phyloP scores from a whole-genome alignment of 2,329 filamentous ascomycete genomes.

The Pseudocercospora macadamiae region DNA sequence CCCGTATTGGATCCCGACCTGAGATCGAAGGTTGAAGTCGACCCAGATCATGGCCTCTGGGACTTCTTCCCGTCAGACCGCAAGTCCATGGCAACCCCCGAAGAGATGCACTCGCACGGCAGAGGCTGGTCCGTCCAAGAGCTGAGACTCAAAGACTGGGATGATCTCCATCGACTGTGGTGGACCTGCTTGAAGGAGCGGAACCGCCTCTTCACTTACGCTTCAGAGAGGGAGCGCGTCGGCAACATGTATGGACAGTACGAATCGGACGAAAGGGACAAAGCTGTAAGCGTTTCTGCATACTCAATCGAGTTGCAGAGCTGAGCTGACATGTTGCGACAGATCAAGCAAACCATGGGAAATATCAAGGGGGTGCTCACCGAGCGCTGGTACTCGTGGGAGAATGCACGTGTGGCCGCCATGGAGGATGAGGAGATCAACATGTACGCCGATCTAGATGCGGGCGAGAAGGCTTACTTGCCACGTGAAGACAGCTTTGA shows the following conservation, averaged over 20 bases:
- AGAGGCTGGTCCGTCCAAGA: constrained; percentile 84
- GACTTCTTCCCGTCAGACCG: constrained; percentile 80
- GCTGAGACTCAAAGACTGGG: constrained; percentile 86
- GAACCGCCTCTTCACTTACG: constrained; percentile 83
- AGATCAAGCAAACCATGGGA: constrained; percentile 79
- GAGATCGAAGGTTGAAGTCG: constrained; percentile 59
- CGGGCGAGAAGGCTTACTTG: constrained; percentile 35
- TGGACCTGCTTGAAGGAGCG: constrained; percentile 91
- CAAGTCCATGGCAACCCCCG: constrained; percentile 70
- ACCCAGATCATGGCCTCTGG: constrained; percentile 85
- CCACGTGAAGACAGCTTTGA: constrained; percentile 18
- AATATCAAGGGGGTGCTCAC: constrained; percentile 83
- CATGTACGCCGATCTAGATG: constrained; percentile 47
- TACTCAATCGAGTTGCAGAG: neutral
- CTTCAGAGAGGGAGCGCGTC: constrained; percentile 67
- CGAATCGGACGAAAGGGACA: constrained; percentile 67
- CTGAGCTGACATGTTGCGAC: constrained; percentile 15
- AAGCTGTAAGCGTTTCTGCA: constrained; percentile 59
- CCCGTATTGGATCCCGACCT: constrained; percentile 65
- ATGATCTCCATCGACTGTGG: constrained; percentile 89
- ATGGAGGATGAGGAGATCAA: constrained; percentile 69
- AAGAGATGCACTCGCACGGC: constrained; percentile 72
- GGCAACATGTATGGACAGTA: constrained; percentile 67
- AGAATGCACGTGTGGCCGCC: constrained; percentile 71
- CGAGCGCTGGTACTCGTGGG: constrained; percentile 86